A percentile compares a stretch with the other conserved stretches of the same genome.
These are phyloP conservation scores for Naganishia friedmannii DNA, from an alignment of 768 basidiomycete species.

Conservation along the genomic window DNA sequence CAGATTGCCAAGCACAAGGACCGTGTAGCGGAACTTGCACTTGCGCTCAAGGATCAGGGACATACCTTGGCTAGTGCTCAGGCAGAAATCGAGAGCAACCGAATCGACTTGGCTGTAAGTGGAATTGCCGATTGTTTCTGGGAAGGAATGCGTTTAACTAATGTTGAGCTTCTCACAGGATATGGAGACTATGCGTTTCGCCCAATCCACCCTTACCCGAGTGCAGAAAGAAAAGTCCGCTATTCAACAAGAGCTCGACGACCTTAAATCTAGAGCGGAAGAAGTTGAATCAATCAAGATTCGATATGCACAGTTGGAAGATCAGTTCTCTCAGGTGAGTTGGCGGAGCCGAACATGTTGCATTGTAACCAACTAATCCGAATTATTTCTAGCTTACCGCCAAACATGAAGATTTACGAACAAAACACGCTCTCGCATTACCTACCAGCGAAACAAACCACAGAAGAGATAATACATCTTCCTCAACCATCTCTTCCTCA, in stretches of 20 bases:
- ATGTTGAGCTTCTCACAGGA: slow-evolving; percentile 56
- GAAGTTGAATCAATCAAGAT: slow-evolving; percentile 40
- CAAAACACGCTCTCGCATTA: slow-evolving; percentile 18
- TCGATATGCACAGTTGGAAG: slow-evolving; percentile 29
- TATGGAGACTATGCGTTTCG: slow-evolving; percentile 60
- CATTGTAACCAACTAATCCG: background rate
- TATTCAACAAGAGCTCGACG: slow-evolving; percentile 60
- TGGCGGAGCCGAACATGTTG: background rate
- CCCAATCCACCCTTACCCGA: slow-evolving; percentile 57
- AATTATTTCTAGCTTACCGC: background rate
- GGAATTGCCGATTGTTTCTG: background rate
- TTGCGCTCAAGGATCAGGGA: slow-evolving; percentile 81
- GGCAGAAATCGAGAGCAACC: slow-evolving; percentile 77
- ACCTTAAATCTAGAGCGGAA: slow-evolving; percentile 58
- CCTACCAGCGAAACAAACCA: slow-evolving; percentile 3
- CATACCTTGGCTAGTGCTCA: slow-evolving; percentile 82
- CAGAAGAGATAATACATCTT: background rate
- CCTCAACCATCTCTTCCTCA: slow-evolving; percentile 23
- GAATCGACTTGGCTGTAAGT: slow-evolving; percentile 73
- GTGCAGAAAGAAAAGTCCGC: slow-evolving; percentile 59
- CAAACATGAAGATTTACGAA: slow-evolving; percentile 24
- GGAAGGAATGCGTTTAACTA: background rate
- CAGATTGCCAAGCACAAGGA: slow-evolving; percentile 55
- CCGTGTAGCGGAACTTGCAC: slow-evolving; percentile 80
- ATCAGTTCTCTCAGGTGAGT: slow-evolving; percentile 38